Evolutionary conservation across 768 basidiomycete species (phyloP).

Genomic region (Neoboletus magnificus): DNA sequence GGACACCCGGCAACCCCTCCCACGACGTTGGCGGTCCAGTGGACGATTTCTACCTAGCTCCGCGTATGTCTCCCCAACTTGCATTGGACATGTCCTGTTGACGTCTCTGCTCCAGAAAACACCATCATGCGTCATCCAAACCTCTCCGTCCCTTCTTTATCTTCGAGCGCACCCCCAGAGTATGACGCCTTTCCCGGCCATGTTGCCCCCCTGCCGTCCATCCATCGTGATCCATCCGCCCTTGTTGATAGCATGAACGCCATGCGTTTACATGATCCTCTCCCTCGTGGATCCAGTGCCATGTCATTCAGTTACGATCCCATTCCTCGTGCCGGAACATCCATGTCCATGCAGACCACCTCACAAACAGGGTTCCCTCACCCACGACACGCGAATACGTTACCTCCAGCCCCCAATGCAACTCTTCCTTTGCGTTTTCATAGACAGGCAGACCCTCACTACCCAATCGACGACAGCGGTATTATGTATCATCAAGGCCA

Average conservation of each 20-base stretch:
- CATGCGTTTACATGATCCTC: conserved; percentile 49
- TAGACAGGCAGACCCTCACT: conserved; percentile 26
- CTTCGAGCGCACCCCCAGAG: conserved; percentile 36
- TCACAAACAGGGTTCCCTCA: conserved; percentile 30
- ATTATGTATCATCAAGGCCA: conserved; percentile 9
- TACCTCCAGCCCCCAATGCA: conserved; percentile 33
- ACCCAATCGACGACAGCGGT: conserved; percentile 35
- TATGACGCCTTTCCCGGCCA: conserved; percentile 26
- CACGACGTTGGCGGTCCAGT: conserved; percentile 3
- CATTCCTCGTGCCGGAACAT: conserved; percentile 52
- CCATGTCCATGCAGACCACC: conserved; percentile 48
- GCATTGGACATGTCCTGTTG: conserved; percentile 1
- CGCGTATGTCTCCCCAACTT: conserved; percentile 19
- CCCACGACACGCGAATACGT: conserved; percentile 42
- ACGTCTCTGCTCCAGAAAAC: conserved; percentile 15
- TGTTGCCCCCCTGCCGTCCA: conserved; percentile 33
- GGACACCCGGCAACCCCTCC: background rate
- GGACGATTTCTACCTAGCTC: conserved; percentile 19
- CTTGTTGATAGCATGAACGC: conserved; percentile 51
- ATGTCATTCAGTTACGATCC: conserved; percentile 39
- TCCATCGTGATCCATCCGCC: conserved; percentile 40
- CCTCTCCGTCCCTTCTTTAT: conserved; percentile 45
- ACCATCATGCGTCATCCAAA: conserved; percentile 44
- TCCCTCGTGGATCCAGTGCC: conserved; percentile 29
- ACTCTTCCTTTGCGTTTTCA: conserved; percentile 18